phyloP scores from a whole-genome alignment of 176 grass and related monocot genomes.

The Alopecurus myosuroides region DNA sequence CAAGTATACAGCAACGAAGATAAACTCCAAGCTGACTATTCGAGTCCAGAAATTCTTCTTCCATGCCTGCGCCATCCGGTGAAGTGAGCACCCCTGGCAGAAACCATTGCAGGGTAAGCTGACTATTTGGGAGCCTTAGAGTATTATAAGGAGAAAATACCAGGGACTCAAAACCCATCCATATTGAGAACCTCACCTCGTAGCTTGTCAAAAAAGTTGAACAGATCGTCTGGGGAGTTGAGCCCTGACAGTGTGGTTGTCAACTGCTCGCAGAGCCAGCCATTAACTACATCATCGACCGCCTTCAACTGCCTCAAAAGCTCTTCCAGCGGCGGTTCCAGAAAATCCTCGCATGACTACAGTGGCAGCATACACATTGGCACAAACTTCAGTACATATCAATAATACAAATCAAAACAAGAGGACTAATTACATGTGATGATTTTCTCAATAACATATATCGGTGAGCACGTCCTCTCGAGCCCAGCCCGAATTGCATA shows the following conservation, averaged over 20 bases:
- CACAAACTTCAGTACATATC: no score
- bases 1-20: conserved; percentile 83
- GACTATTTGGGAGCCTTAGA: background rate
- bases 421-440: no score
- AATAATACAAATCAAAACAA: no score
- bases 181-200: conserved; percentile 38
- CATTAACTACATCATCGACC: conserved; percentile 37
- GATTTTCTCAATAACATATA: no score
- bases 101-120: background rate
- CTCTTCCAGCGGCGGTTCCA: conserved; percentile 70
- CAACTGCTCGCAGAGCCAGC: conserved; percentile 63
- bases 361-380: background rate
- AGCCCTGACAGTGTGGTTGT: conserved; percentile 41
- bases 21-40: conserved; percentile 89
- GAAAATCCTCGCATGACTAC: conserved; percentile 80
- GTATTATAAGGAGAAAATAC: background rate
- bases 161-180: background rate
- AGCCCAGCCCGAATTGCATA: background rate
- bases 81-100: conserved; percentile 54
- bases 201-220: conserved; percentile 88
- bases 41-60: conserved; percentile 66
- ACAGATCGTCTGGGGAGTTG: conserved; percentile 75
- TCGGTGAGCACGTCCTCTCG: background rate
- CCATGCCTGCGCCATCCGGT: conserved; percentile 47
- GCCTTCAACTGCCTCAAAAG: conserved; percentile 68